Percentiles rank a stretch among this genome's conserved stretches.
Evolutionary conservation across 2,329 filamentous ascomycete species (phyloP).

Genomic region (Colletotrichum tanaceti): DNA sequence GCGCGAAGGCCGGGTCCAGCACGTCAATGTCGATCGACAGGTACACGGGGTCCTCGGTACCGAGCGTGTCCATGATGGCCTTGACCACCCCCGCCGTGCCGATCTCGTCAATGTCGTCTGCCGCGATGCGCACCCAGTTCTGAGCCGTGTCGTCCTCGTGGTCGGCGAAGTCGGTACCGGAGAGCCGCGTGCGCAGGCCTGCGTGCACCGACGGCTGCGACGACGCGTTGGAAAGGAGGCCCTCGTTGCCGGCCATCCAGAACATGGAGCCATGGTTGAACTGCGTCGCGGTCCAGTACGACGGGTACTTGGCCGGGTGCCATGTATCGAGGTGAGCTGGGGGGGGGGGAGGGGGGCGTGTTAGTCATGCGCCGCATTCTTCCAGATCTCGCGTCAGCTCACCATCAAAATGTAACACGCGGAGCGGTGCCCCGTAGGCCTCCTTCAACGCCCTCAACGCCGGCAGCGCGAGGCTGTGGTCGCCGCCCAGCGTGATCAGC

Average conservation of each 20-base stretch:
- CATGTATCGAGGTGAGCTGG: slow-evolving; percentile 81
- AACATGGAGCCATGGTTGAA: slow-evolving; percentile 95
- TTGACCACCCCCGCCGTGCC: slow-evolving; percentile 77
- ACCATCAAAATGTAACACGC: slow-evolving; percentile 80
- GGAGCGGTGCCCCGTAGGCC: slow-evolving; percentile 70
- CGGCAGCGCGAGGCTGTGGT: slow-evolving; percentile 77
- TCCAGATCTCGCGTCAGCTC: neutral
- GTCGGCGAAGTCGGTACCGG: slow-evolving; percentile 71
- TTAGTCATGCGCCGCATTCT: slow-evolving; percentile 33
- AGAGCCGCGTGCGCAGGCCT: slow-evolving; percentile 81
- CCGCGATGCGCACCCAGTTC: slow-evolving; percentile 82
- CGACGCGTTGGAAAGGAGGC: slow-evolving; percentile 77
- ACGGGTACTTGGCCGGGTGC: slow-evolving; percentile 84
- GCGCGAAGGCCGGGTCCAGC: slow-evolving; percentile 56
- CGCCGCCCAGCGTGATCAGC: slow-evolving; percentile 77
- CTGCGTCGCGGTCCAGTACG: slow-evolving; percentile 75
- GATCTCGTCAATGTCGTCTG: slow-evolving; percentile 88
- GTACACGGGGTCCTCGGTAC: slow-evolving; percentile 82
- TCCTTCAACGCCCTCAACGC: slow-evolving; percentile 74
- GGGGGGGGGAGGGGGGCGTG: slow-evolving; percentile 28
- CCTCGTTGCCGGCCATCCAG: slow-evolving; percentile 86
- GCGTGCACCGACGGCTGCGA: slow-evolving; percentile 82
- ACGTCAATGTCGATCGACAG: slow-evolving; percentile 66
- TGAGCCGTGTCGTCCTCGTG: slow-evolving; percentile 79
- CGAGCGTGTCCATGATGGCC: slow-evolving; percentile 77